Evolutionary conservation across 1,139 yeast genomes (phyloP).

Genomic region (Sugiyamaella pinicola): DNA sequence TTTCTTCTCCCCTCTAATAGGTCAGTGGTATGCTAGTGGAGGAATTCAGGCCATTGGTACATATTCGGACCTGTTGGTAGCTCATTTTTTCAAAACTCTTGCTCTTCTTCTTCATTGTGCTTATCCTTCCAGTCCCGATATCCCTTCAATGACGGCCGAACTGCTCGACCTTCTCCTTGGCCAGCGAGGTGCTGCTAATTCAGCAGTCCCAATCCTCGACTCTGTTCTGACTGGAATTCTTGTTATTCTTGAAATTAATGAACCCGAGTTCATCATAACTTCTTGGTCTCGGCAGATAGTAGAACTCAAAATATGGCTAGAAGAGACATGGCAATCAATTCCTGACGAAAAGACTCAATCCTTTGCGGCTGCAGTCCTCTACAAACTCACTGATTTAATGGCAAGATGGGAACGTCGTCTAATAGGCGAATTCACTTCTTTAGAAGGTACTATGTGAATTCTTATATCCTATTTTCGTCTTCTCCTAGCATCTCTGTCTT

Average conservation of each 20-base stretch:
- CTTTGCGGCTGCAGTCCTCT: conserved; percentile 55
- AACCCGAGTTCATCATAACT: conserved; percentile 45
- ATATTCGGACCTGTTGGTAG: conserved; percentile 56
- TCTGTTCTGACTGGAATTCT: conserved; percentile 52
- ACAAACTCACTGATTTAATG: conserved; percentile 45
- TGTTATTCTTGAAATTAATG: conserved; percentile 51
- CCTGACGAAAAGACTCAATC: conserved; percentile 52
- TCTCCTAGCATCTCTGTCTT: too few relatives aligned
- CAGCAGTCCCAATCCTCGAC: conserved; percentile 43
- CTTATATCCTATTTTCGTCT: too few relatives aligned
- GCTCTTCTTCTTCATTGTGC: conserved; percentile 59
- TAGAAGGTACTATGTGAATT: conserved; percentile 7
- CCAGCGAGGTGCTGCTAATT: conserved; percentile 29
- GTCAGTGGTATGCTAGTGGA: conserved; percentile 54
- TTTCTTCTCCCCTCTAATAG: conserved; percentile 59
- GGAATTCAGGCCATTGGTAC: conserved; percentile 45
- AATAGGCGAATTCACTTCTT: conserved; percentile 30
- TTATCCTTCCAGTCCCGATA: conserved; percentile 54
- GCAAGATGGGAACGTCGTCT: conserved; percentile 36
- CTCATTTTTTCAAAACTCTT: conserved; percentile 63
- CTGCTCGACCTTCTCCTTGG: conserved; percentile 46
- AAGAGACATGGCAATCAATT: conserved; percentile 49
- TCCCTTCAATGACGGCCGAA: conserved; percentile 62
- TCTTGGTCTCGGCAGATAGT: conserved; percentile 42
- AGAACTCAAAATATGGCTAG: conserved; percentile 48